Conservation (phyloP, 108 stramenopile species). For the Thalassiosira profunda region DNA sequence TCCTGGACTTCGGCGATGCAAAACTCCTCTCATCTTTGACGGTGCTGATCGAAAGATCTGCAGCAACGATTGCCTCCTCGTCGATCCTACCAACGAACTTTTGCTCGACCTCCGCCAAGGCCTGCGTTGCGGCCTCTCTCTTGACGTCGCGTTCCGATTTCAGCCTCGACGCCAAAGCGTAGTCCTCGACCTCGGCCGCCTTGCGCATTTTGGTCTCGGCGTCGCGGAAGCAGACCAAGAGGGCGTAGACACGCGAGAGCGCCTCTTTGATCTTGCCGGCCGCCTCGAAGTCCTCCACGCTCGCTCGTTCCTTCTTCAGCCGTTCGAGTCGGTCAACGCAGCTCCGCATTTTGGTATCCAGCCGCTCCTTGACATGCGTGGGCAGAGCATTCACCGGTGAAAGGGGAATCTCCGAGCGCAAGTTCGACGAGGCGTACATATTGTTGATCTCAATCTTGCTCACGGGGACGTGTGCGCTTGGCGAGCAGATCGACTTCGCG, state of each 20-base stretch:
- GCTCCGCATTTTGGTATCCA: conserved; percentile 38
- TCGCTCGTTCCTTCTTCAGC: conserved; percentile 45
- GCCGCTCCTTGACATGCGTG: conserved; percentile 25
- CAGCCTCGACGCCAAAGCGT: conserved; percentile 43
- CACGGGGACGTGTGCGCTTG: background rate
- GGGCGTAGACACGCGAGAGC: conserved; percentile 37
- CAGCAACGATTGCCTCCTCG: conserved; percentile 1
- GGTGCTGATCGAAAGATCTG: conserved; percentile 24
- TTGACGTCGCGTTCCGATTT: conserved; percentile 43
- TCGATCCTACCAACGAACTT: conserved; percentile 11
- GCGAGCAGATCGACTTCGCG: too few species aligned
- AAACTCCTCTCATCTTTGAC: conserved; percentile 39
- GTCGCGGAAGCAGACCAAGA: conserved; percentile 40
- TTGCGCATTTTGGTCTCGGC: conserved; percentile 38
- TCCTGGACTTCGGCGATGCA: conserved; percentile 30
- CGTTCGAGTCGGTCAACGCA: conserved; percentile 37
- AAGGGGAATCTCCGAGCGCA: conserved; percentile 11
- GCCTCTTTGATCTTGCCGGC: conserved; percentile 43
- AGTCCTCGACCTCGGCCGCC: conserved; percentile 47
- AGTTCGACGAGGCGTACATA: too few species aligned
- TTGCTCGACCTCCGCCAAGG: conserved; percentile 35
- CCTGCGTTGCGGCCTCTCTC: conserved; percentile 16
- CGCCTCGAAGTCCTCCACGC: conserved; percentile 48
- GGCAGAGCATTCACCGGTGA: conserved; percentile 19
- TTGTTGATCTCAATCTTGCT: conserved; percentile 19